Conservation (phyloP, 208 protist species). For the Porcisia hertigi region DNA sequence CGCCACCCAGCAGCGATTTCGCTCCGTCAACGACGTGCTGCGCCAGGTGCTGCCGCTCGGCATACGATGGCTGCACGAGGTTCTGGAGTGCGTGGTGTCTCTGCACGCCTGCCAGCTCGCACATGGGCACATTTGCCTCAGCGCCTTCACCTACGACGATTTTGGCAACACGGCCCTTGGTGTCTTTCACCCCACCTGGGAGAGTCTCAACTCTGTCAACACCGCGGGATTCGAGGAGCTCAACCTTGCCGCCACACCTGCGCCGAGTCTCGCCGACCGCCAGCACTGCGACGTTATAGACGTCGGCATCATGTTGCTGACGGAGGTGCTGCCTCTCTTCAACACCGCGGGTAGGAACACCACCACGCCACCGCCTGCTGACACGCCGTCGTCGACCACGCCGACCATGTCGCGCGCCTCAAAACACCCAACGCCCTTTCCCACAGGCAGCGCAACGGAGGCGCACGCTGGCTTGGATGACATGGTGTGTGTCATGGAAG, state of each 20-base stretch:
- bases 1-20: slow-evolving; percentile 69
- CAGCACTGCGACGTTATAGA: slow-evolving; percentile 31
- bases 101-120: slow-evolving; percentile 60
- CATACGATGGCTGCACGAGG: slow-evolving; percentile 65
- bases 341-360: neutral
- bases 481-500: slow-evolving; percentile 41
- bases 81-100: slow-evolving; percentile 61
- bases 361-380: slow-evolving; percentile 1
- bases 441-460: neutral
- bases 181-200: slow-evolving; percentile 45
- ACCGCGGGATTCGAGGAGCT: neutral
- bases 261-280: slow-evolving; percentile 17
- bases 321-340: slow-evolving; percentile 25
- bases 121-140: slow-evolving; percentile 55
- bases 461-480: slow-evolving; percentile 21
- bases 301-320: slow-evolving; percentile 41
- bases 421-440: slow-evolving; percentile 3
- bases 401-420: slow-evolving; percentile 11
- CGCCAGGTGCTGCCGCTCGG: slow-evolving; percentile 54
- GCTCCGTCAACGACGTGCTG: slow-evolving; percentile 55
- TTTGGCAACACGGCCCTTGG: slow-evolving; percentile 73
- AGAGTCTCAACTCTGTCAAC: slow-evolving; percentile 2
- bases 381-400: neutral
- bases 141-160: slow-evolving; percentile 78
- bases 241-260: neutral